phyloP scores from a whole-genome alignment of 257 asterid genomes.

The Salvia hispanica region DNA sequence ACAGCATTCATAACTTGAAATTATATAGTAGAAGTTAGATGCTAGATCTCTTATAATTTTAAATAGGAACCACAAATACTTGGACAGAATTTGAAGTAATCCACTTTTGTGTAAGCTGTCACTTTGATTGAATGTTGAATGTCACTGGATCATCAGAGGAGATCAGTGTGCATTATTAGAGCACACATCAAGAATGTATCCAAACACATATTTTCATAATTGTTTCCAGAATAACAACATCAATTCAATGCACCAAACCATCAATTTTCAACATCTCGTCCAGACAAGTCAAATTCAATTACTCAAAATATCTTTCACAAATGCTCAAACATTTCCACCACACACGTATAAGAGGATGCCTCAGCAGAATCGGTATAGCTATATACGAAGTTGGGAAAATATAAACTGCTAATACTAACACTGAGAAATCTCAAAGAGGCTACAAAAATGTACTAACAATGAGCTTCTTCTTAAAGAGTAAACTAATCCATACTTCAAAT shows the following conservation, averaged over 20 bases:
- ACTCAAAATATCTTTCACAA: neutral
- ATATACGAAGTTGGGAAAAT: too few species aligned
- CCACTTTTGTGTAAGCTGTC: neutral
- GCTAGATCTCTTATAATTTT: neutral
- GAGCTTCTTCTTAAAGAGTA: neutral
- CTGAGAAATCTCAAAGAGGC: conserved; percentile 1
- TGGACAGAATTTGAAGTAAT: neutral
- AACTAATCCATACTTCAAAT: neutral
- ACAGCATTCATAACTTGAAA: neutral
- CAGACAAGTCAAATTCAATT: neutral
- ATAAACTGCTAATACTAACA: neutral
- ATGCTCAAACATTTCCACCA: neutral
- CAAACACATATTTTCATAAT: too few species aligned
- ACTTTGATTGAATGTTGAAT: neutral
- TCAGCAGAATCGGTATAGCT: too few species aligned
- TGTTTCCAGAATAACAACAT: too few species aligned
- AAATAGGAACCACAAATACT: neutral
- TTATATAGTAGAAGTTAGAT: neutral
- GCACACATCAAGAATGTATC: neutral
- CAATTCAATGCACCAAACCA: neutral
- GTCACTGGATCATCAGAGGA: neutral
- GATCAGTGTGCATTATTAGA: neutral
- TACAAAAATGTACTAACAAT: neutral
- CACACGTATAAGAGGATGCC: too few species aligned
- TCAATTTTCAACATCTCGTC: neutral